A percentile compares a stretch with the other conserved stretches of the same genome.
Conservation (phyloP, 2,329 filamentous ascomycete species). For the Fusarium sulawesiense region DNA sequence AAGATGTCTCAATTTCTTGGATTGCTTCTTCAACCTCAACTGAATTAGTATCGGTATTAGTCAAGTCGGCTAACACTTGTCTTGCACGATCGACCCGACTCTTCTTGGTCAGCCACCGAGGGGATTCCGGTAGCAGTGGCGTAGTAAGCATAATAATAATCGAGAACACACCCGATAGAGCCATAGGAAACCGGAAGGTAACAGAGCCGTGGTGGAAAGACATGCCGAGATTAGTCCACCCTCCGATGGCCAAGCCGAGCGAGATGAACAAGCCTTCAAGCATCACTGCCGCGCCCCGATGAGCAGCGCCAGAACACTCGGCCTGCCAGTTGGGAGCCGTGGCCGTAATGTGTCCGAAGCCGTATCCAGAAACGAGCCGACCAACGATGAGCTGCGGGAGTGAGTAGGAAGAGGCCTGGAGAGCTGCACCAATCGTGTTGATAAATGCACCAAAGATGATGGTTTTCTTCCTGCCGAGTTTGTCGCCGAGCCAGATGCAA, state of each 20-base stretch:
- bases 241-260: neutral
- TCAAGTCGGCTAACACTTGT: neutral
- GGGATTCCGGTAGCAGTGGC: neutral
- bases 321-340: constrained; percentile 11
- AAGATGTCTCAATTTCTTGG: neutral
- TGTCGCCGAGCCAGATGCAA: constrained; percentile 9
- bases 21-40: neutral
- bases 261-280: constrained; percentile 7
- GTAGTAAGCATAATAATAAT: constrained; percentile 2
- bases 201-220: constrained; percentile 6
- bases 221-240: constrained; percentile 4
- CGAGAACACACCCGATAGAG: neutral
- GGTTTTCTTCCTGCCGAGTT: neutral
- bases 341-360: constrained; percentile 2
- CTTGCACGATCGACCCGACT: neutral
- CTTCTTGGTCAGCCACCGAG: constrained; percentile 8
- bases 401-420: neutral
- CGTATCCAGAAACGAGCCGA: constrained; percentile 2
- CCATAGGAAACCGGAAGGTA: constrained; percentile 1
- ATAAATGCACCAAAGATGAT: neutral
- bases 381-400: neutral
- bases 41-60: neutral
- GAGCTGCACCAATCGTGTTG: constrained; percentile 7
- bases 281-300: constrained; percentile 3
- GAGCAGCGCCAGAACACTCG: constrained; percentile 8